Base-by-base conservation (phyloP, 176 grass and related monocot genomes). In the Echinochloa phyllopogon region DNA sequence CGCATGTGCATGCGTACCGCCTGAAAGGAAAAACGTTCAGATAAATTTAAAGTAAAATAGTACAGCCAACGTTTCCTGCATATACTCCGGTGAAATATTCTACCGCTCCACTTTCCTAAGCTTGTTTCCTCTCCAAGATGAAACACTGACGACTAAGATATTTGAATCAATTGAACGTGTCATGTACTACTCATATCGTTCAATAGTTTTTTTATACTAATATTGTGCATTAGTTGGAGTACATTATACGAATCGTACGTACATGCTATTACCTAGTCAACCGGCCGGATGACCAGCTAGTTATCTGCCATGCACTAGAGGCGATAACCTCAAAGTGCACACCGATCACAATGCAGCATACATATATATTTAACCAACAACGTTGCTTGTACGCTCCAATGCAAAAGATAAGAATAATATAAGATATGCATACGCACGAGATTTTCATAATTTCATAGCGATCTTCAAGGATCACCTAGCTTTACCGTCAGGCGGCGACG, bases 231-330 rank as follows among this genome's bases (percentile, higher is more conserved):
- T 43, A 38, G 5, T 44, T 27, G 6, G 3, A 16, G 12, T 76
- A 43, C 10, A 57, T 40, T 57, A 24, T 42, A 23, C 16, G 2
- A 1, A 33, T 33, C 29, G 29, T n/a, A n/a, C 10, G 36, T 4
- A 14, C 60, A 12, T 38, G 69, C 77, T 48, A n/a, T n/a, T n/a
- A 76, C 72, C 52, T 18, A 82, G 79, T 87, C 86, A 77, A 62
- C 52, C 86, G 86, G 86, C 79, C 36, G 79, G n/a, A 65, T 37
- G 16, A 33, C 29, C 3, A 17, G 51, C 63, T 57, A 38, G 52
- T 48, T 67, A 57, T 10, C 18, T 53, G 63, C 77, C 78, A 87
- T 49, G 25, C 52, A 70, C 27, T 24, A 51, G 43, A 20, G 79
- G 56, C 80, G 79, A 77, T 8, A 77, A 43, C 16, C 53, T 70